These are phyloP conservation scores for Byssothecium circinans DNA, from an alignment of 2,329 filamentous ascomycete genomes.

Conservation along the genomic window DNA sequence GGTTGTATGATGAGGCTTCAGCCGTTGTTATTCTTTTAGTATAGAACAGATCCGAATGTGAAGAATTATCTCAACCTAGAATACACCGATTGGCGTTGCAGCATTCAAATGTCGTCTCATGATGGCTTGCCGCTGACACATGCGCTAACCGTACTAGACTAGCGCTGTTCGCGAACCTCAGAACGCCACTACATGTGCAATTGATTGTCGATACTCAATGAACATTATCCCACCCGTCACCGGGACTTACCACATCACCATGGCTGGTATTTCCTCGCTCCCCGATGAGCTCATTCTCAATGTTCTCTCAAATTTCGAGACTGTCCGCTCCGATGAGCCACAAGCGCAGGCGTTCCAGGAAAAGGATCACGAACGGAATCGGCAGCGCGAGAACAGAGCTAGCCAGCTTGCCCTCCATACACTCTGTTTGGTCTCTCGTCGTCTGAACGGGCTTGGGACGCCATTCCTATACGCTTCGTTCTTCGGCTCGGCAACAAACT, in stretches of 20 bases:
- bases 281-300: slow-evolving; percentile 30
- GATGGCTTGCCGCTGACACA: too few relatives aligned
- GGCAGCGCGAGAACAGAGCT: slow-evolving; percentile 27
- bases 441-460: slow-evolving; percentile 19
- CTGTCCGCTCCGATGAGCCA: slow-evolving; percentile 24
- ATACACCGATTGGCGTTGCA: too few relatives aligned
- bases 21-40: too few relatives aligned
- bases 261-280: slow-evolving; percentile 8
- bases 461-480: slow-evolving; percentile 30
- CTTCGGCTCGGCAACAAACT: slow-evolving; percentile 15
- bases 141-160: too few relatives aligned
- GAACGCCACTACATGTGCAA: too few relatives aligned
- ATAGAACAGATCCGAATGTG: too few relatives aligned
- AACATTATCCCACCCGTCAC: background rate
- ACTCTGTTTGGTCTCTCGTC: slow-evolving; percentile 22
- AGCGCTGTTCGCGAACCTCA: too few relatives aligned
- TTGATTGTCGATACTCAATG: background rate
- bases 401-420: slow-evolving; percentile 19
- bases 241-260: background rate
- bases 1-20: slow-evolving; percentile 42
- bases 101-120: too few relatives aligned
- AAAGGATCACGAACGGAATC: slow-evolving; percentile 15
- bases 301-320: slow-evolving; percentile 14
- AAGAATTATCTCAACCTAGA: too few relatives aligned
- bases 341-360: slow-evolving; percentile 23